phyloP scores from a whole-genome alignment of 768 basidiomycete genomes.

The Clavaria fumosa region DNA sequence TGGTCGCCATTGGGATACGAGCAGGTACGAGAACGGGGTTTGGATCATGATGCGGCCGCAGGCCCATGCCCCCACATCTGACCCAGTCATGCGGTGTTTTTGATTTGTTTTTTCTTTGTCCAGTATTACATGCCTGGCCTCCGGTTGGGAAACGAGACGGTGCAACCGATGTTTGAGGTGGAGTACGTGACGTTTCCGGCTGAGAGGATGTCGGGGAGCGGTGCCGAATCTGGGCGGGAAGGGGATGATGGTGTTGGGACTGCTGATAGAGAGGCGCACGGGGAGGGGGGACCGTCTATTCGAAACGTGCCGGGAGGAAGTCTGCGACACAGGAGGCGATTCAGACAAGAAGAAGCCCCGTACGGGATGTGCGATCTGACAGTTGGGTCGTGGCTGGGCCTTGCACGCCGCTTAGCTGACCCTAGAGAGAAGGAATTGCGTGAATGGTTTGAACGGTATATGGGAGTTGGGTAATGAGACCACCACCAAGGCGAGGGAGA shows the following conservation, averaged over 20 bases:
- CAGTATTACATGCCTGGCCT: conserved; percentile 59
- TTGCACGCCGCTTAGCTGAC: conserved; percentile 48
- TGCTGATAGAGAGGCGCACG: too few relatives aligned
- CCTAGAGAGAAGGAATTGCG: conserved; percentile 38
- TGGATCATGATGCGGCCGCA: conserved; percentile 6
- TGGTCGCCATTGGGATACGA: conserved; percentile 74
- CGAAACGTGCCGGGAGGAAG: too few relatives aligned
- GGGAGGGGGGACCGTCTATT: too few relatives aligned
- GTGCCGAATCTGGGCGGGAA: conserved; percentile 44
- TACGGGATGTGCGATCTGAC: conserved; percentile 69
- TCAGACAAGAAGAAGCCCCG: conserved; percentile 44
- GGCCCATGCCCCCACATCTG: too few relatives aligned
- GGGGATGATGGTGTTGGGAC: too few relatives aligned
- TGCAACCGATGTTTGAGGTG: conserved; percentile 48
- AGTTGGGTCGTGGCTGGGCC: conserved; percentile 52
- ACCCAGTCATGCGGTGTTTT: too few relatives aligned
- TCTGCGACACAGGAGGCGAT: too few relatives aligned
- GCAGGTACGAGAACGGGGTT: conserved; percentile 40
- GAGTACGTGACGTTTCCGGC: conserved; percentile 62
- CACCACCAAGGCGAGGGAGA: too few relatives aligned
- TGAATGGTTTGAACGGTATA: conserved; percentile 49
- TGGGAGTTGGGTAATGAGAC: conserved; percentile 75
- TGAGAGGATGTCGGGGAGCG: conserved; percentile 24
- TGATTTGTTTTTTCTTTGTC: too few relatives aligned
- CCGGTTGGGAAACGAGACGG: conserved; percentile 28